These are phyloP conservation scores for Aureobasidium sp. DNA, from an alignment of 2,329 filamentous ascomycete species.

Conservation along the genomic window DNA sequence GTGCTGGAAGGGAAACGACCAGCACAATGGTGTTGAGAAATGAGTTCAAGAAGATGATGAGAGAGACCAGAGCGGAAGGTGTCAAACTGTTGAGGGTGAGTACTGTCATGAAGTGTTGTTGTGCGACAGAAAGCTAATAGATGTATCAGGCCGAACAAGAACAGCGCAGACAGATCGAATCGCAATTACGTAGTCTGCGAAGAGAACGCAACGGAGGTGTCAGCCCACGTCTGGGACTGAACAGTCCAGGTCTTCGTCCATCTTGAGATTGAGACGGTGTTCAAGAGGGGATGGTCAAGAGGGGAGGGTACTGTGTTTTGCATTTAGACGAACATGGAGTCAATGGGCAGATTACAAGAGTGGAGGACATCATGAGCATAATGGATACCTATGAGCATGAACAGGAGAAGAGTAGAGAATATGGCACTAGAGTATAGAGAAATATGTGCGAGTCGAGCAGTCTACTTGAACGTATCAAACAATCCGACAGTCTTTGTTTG, in stretches of 20 bases:
- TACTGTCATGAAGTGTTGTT: slow-evolving; percentile 13
- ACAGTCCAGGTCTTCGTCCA: slow-evolving; percentile 2
- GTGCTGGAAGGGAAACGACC: slow-evolving; percentile 43
- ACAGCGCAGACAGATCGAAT: slow-evolving; percentile 31
- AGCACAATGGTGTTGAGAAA: slow-evolving; percentile 61
- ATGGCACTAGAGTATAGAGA: neutral
- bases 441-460: neutral
- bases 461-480: neutral
- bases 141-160: slow-evolving; percentile 57
- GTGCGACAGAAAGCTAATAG: slow-evolving; percentile 17
- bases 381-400: slow-evolving; percentile 2
- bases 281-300: neutral
- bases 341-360: neutral
- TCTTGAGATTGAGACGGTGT: neutral
- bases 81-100: slow-evolving; percentile 56
- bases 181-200: slow-evolving; percentile 10
- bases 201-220: slow-evolving; percentile 8
- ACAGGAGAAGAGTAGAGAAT: neutral
- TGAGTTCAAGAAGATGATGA: slow-evolving; percentile 76
- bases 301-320: neutral
- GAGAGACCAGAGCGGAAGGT: slow-evolving; percentile 58
- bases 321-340: neutral
- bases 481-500: neutral
- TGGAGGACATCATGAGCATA: neutral
- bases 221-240: slow-evolving; percentile 3